phyloP scores from a whole-genome alignment of 805 yeast genomes.

The Myxozyma geophila region DNA sequence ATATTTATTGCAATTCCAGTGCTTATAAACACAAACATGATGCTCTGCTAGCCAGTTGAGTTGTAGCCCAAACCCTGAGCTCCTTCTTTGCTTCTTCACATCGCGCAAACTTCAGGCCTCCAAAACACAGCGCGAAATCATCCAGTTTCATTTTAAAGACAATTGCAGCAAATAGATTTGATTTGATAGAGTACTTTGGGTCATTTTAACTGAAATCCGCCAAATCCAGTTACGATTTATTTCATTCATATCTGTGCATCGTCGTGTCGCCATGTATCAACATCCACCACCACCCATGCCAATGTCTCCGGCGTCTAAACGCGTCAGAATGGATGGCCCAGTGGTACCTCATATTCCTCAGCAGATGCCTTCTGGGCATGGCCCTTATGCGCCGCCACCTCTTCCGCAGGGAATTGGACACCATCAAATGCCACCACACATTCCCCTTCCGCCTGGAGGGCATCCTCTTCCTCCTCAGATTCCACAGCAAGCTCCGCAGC shows the following conservation, averaged over 20 bases:
- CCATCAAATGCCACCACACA: constrained; percentile 4
- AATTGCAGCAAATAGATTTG: too few relatives aligned
- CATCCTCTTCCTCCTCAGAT: constrained; percentile 13
- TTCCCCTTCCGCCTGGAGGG: constrained; percentile 9
- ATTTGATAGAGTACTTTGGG: too few relatives aligned
- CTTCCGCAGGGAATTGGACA: constrained; percentile 12
- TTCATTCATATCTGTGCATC: neutral
- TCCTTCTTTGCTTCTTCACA: too few relatives aligned
- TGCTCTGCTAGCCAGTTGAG: too few relatives aligned
- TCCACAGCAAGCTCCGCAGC: constrained; percentile 4
- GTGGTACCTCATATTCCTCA: constrained; percentile 6
- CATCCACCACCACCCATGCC: constrained; percentile 33
- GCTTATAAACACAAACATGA: too few relatives aligned
- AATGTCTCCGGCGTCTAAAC: constrained; percentile 31
- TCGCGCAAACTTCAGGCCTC: too few relatives aligned
- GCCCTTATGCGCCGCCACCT: constrained; percentile 9
- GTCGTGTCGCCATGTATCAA: constrained; percentile 23
- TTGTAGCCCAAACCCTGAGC: neutral
- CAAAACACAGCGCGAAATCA: neutral
- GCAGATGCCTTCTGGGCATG: neutral
- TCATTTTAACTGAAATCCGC: neutral
- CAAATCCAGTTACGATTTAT: neutral
- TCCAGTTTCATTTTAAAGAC: too few relatives aligned
- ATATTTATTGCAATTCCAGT: neutral
- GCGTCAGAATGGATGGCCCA: constrained; percentile 29